Conservation (phyloP, 225 moss, liverwort and hornwort genomes). For the Polytrichum commune region DNA sequence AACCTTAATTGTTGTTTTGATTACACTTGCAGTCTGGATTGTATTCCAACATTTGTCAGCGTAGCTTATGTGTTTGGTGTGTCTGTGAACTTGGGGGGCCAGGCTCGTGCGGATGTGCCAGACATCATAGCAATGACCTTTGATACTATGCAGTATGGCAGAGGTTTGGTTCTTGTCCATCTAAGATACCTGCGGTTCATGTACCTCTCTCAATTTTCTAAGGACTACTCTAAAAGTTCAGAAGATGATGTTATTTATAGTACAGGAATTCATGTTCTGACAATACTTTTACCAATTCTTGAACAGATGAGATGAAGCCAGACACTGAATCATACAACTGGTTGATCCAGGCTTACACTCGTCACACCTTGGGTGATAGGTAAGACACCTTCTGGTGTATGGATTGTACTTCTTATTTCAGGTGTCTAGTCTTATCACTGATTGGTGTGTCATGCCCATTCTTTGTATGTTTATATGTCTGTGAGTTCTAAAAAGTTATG, state of each 20-base stretch:
- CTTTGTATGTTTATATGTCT: too few species aligned
- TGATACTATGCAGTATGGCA: slow-evolving; percentile 90
- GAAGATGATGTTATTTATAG: slow-evolving; percentile 1
- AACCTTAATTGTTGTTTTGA: too few species aligned
- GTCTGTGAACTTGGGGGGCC: slow-evolving; percentile 25
- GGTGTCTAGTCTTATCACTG: too few species aligned
- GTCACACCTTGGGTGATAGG: slow-evolving; percentile 92
- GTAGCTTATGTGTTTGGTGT: slow-evolving; percentile 17
- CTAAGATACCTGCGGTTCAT: too few species aligned
- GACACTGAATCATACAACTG: slow-evolving; percentile 97
- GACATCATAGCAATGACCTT: slow-evolving; percentile 89
- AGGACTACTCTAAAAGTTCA: too few species aligned
- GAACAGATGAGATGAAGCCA: slow-evolving; percentile 77
- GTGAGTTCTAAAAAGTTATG: neutral
- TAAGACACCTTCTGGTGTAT: slow-evolving; percentile 13
- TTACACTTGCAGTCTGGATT: too few species aligned
- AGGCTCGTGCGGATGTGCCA: slow-evolving; percentile 91
- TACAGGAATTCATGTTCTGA: slow-evolving; percentile 10
- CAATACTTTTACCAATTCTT: slow-evolving; percentile 6
- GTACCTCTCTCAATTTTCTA: too few species aligned
- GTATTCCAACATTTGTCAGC: too few species aligned
- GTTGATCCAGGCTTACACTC: slow-evolving; percentile 77
- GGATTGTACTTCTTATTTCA: neutral
- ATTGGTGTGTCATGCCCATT: too few species aligned
- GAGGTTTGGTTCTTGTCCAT: slow-evolving; percentile 42